These are phyloP conservation scores for Xylariales sp. DNA, from an alignment of 2,329 filamentous ascomycete species.

Conservation along the genomic window DNA sequence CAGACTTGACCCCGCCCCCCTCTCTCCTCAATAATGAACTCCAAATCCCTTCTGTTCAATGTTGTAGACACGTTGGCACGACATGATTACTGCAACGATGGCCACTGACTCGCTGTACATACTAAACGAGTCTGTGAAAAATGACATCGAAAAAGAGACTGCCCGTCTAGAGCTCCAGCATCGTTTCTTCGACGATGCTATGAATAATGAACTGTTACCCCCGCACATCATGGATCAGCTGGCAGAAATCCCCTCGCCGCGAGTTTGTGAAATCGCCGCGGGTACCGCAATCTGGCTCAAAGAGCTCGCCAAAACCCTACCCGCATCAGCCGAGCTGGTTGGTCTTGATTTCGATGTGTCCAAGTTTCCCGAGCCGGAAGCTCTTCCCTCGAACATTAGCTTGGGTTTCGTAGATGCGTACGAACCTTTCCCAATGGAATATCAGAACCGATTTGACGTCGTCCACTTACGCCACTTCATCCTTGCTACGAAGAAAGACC, in stretches of 20 bases:
- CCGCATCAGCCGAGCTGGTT: conserved; percentile 32
- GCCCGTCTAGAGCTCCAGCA: conserved; percentile 32
- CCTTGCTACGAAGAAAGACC: conserved; percentile 20
- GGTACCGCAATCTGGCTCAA: conserved; percentile 36
- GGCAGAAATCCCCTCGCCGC: conserved; percentile 21
- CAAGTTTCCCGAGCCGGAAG: conserved; percentile 33
- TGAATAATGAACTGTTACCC: conserved; percentile 33
- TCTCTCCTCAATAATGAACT: neutral
- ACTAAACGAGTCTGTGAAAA: conserved; percentile 21
- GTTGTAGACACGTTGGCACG: neutral
- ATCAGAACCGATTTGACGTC: conserved; percentile 29
- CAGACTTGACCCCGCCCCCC: conserved; percentile 4
- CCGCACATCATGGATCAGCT: conserved; percentile 22
- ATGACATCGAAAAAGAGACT: conserved; percentile 16
- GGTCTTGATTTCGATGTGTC: conserved; percentile 35
- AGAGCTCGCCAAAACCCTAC: conserved; percentile 31
- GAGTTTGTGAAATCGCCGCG: conserved; percentile 34
- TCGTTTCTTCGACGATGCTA: conserved; percentile 26
- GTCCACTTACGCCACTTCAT: conserved; percentile 31
- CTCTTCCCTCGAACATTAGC: conserved; percentile 27
- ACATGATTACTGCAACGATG: conserved; percentile 1
- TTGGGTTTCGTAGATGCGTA: conserved; percentile 29
- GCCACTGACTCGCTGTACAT: conserved; percentile 27
- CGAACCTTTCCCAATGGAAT: conserved; percentile 31
- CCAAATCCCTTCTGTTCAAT: neutral